Evolutionary conservation across 2,329 filamentous ascomycete genomes (phyloP).

Genomic region (Fusarium sp.): DNA sequence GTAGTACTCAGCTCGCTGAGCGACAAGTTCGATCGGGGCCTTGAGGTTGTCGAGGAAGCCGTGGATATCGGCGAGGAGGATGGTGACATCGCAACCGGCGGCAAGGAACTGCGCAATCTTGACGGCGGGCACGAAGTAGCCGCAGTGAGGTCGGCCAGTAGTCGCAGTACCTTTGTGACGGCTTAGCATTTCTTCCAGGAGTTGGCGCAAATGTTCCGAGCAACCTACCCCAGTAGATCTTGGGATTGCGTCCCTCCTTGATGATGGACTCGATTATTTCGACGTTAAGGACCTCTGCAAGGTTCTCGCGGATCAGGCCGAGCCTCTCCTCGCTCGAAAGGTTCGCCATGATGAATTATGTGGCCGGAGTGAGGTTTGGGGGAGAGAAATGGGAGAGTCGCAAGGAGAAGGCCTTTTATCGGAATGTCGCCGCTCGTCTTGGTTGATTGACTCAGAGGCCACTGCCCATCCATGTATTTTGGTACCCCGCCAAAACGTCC

Average conservation of each 20-base stretch:
- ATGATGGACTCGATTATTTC: slow-evolving; percentile 85
- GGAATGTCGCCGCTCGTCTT: background rate
- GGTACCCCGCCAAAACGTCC: slow-evolving; percentile 16
- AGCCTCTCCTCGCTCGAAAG: slow-evolving; percentile 69
- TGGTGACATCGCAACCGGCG: slow-evolving; percentile 86
- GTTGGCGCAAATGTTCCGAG: background rate
- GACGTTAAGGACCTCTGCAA: slow-evolving; percentile 86
- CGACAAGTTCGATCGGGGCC: slow-evolving; percentile 89
- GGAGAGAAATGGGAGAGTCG: background rate
- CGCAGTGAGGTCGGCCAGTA: slow-evolving; percentile 89
- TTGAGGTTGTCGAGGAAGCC: slow-evolving; percentile 89
- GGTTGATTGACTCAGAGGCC: slow-evolving; percentile 14
- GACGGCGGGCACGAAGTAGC: slow-evolving; percentile 89
- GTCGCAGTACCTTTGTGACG: slow-evolving; percentile 77
- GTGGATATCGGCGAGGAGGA: slow-evolving; percentile 83
- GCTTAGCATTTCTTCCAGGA: slow-evolving; percentile 6
- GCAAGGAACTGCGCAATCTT: slow-evolving; percentile 92
- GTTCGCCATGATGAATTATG: slow-evolving; percentile 19
- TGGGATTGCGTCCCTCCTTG: slow-evolving; percentile 78
- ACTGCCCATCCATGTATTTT: too few species aligned
- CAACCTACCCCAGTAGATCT: slow-evolving; percentile 84
- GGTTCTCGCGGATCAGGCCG: slow-evolving; percentile 83
- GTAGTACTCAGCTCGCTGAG: slow-evolving; percentile 89
- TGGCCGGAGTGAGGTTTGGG: background rate
- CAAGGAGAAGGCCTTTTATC: slow-evolving; percentile 3